Conservation (phyloP, 2,329 filamentous ascomycete species). For the Emericellopsis cladophorae region DNA sequence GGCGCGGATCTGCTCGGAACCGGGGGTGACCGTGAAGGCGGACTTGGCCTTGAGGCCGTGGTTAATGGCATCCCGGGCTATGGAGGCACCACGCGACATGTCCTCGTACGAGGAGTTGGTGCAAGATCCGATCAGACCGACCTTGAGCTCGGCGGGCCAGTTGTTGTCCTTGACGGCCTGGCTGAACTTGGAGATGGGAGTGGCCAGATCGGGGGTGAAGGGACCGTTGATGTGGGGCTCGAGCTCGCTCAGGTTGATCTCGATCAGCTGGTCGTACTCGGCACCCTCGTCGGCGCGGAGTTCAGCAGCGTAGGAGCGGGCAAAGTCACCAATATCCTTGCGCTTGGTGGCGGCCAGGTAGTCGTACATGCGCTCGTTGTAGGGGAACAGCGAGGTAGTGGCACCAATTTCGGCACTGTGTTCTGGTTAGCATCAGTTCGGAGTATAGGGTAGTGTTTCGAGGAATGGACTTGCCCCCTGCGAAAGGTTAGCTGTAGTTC, state of each 20-base stretch:
- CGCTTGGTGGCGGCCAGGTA: constrained; percentile 91
- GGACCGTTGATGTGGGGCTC: constrained; percentile 96
- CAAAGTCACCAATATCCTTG: constrained; percentile 78
- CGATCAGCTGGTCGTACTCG: constrained; percentile 91
- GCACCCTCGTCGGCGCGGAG: constrained; percentile 80
- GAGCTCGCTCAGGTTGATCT: constrained; percentile 88
- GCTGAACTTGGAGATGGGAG: constrained; percentile 95
- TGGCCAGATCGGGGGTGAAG: constrained; percentile 96
- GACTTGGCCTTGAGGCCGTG: constrained; percentile 92
- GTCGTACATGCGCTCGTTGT: constrained; percentile 96
- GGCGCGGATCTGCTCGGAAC: constrained; percentile 91
- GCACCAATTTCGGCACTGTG: constrained; percentile 57
- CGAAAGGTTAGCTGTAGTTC: background rate
- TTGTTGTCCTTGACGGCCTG: constrained; percentile 86
- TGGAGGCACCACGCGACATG: constrained; percentile 86
- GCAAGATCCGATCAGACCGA: constrained; percentile 94
- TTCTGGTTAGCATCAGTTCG: background rate
- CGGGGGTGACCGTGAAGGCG: constrained; percentile 88
- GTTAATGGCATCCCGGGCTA: constrained; percentile 79
- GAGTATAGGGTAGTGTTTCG: too few relatives aligned
- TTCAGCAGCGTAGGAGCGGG: constrained; percentile 71
- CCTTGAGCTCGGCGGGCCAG: constrained; percentile 95
- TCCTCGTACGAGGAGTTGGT: constrained; percentile 83
- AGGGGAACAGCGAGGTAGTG: constrained; percentile 92
- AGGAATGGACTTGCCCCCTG: background rate